A percentile compares a stretch with the other conserved stretches of the same genome.
Conservation (phyloP, 179 eudicot species). For the Patellifolia procumbens region DNA sequence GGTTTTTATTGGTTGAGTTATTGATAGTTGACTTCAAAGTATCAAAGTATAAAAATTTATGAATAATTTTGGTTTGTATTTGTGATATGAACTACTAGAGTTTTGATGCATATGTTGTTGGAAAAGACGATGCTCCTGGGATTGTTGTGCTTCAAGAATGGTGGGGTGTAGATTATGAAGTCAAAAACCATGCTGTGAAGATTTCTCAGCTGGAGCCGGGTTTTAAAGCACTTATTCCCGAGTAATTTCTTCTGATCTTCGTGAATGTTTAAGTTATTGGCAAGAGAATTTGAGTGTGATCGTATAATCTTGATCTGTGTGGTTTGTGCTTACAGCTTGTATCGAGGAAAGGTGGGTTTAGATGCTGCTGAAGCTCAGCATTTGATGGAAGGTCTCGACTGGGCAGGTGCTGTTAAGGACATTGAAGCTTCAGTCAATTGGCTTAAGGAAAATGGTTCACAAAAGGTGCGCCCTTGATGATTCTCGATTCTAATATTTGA, state of each 20-base stretch:
- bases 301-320: conserved; percentile 16
- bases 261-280: background rate
- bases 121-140: conserved; percentile 92
- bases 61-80: background rate
- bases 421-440: conserved; percentile 88
- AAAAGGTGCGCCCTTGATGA: conserved; percentile 53
- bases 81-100: conserved; percentile 37
- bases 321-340: conserved; percentile 49
- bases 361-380: conserved; percentile 95
- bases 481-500: background rate
- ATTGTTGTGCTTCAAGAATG: conserved; percentile 95
- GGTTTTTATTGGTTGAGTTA: background rate
- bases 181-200: conserved; percentile 78
- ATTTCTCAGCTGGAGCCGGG: conserved; percentile 78
- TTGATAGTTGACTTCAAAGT: background rate
- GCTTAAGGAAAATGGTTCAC: conserved; percentile 90
- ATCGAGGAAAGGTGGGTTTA: conserved; percentile 90
- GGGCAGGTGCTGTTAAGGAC: conserved; percentile 95
- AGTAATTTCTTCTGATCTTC: conserved; percentile 42
- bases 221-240: conserved; percentile 79
- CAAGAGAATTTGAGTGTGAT: background rate
- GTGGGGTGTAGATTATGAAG: conserved; percentile 97
- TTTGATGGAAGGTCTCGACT: conserved; percentile 86
- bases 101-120: conserved; percentile 90
- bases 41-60: background rate